Evolutionary conservation across 2,329 filamentous ascomycete genomes (phyloP).

Genomic region (Fusarium sp.): DNA sequence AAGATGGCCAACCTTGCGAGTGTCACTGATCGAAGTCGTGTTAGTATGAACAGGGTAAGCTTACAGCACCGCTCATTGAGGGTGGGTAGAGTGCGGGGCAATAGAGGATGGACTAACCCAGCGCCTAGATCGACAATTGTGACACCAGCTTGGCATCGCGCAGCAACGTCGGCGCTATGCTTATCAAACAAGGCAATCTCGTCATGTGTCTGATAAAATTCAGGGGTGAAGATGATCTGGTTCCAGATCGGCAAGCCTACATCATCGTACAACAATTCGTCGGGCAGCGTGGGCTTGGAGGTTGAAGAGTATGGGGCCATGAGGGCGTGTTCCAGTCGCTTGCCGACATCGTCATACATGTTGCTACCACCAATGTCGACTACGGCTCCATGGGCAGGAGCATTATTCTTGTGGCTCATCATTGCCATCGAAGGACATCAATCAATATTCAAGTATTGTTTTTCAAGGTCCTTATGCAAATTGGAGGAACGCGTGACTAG

Average conservation of each 20-base stretch:
- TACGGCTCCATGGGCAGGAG: slow-evolving; percentile 50
- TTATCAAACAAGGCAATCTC: slow-evolving; percentile 54
- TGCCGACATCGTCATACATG: slow-evolving; percentile 48
- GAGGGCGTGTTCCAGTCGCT: slow-evolving; percentile 47
- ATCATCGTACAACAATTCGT: slow-evolving; percentile 57
- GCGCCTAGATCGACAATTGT: slow-evolving; percentile 58
- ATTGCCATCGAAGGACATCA: slow-evolving; percentile 6
- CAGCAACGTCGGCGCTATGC: slow-evolving; percentile 53
- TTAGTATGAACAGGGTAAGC: slow-evolving; percentile 36
- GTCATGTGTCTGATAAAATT: slow-evolving; percentile 58
- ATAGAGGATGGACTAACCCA: slow-evolving; percentile 52
- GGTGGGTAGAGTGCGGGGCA: slow-evolving; percentile 30
- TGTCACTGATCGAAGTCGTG: slow-evolving; percentile 51
- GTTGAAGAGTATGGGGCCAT: slow-evolving; percentile 38
- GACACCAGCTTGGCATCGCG: slow-evolving; percentile 46
- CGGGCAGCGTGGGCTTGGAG: slow-evolving; percentile 51
- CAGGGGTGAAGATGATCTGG: slow-evolving; percentile 54
- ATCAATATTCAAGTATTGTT: neutral
- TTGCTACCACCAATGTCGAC: slow-evolving; percentile 55
- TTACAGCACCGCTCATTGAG: slow-evolving; percentile 21
- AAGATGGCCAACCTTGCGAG: slow-evolving; percentile 56
- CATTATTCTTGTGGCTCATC: slow-evolving; percentile 31
- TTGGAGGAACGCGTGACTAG: slow-evolving; percentile 9
- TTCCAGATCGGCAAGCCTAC: slow-evolving; percentile 56
- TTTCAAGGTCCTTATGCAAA: slow-evolving; percentile 5